Base-by-base conservation (phyloP, 2,329 filamentous ascomycete genomes). In the Parasarocladium wereldwijsianum region DNA sequence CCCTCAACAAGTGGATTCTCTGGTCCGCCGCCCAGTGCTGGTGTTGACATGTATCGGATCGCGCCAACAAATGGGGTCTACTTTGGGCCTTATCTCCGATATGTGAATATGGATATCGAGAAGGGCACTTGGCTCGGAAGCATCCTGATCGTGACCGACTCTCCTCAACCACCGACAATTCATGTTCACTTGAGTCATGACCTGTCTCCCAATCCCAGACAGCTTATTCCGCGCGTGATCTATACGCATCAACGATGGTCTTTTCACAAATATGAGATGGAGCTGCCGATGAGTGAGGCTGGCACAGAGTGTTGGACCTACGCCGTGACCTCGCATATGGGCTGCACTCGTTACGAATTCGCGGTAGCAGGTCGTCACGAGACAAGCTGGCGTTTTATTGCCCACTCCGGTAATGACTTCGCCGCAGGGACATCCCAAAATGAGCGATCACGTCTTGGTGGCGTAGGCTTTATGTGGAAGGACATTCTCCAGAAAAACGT, bases 301-400 rank as follows among this genome's bases (percentile, higher is more conserved):
- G 68, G 72, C 17, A 79, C 84, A 0, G 70, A 76, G 39, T 80
- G 90, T 47, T 98, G 90, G 90, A 98, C 90, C 0, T 98, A 98
- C 47, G 90, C 90, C 2, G 86, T 98, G 30, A 98, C 90, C 0
- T 96, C 90, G 1, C 86, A 96, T 46, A 64, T 96, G 13, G 90
- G 90, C 19, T 98, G 90, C 56, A 96, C 90, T n/a, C 72, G 90
- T 16, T 98, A 96, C 52, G 90, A 98, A 46, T 98, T 98, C 51
- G 66, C 94, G 13, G 82, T 98, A 12, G 90, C 90, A 13, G 87
- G 87, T 6, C 77, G 83, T 34, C 64, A 84, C 40, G 90, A 98
- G 57, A 83, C 76, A 0, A 86, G 78, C 45, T 98, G 90, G 90
- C 77, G 87, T 15, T 96, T 96, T 50, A 80, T 96, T 42, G 83